Evolutionary conservation across 1,284 basidiomycete species (phyloP).

Genomic region (Earliella scabrosa): DNA sequence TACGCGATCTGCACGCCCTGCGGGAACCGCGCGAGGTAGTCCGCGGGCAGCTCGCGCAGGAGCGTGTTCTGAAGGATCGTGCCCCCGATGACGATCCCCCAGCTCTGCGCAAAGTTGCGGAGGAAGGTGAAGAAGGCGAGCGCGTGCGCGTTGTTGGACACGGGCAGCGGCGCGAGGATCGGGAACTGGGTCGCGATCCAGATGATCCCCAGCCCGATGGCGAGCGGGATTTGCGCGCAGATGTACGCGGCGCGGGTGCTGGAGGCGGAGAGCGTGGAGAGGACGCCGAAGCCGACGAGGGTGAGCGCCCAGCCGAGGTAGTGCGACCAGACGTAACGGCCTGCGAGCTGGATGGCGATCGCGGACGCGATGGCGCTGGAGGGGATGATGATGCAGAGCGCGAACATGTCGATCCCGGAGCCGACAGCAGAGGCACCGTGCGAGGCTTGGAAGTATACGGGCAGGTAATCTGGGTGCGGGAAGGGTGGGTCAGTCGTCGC

Average conservation of each 20-base stretch:
- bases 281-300: constrained; percentile 40
- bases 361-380: constrained; percentile 36
- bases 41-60: neutral
- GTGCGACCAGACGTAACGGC: constrained; percentile 40
- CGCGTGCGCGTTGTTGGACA: constrained; percentile 31
- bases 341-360: constrained; percentile 30
- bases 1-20: constrained; percentile 10
- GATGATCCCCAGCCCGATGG: constrained; percentile 35
- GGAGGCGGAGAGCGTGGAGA: constrained; percentile 40
- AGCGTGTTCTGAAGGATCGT: constrained; percentile 20
- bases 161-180: constrained; percentile 38
- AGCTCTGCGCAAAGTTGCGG: constrained; percentile 30
- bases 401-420: constrained; percentile 47
- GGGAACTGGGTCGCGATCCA: constrained; percentile 29
- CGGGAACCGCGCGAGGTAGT: constrained; percentile 7
- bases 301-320: constrained; percentile 43
- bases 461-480: constrained; percentile 18
- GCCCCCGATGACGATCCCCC: constrained; percentile 8
- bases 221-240: constrained; percentile 37
- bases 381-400: constrained; percentile 31
- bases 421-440: constrained; percentile 44
- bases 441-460: constrained; percentile 52
- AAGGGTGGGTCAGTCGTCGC: neutral
- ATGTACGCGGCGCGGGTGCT: constrained; percentile 35
- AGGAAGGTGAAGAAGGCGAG: constrained; percentile 36